Evolutionary conservation across 257 asterid species (phyloP), one percentile per base, ranked within the genome.

Genomic region (Thymus mandschuricus): DNA sequence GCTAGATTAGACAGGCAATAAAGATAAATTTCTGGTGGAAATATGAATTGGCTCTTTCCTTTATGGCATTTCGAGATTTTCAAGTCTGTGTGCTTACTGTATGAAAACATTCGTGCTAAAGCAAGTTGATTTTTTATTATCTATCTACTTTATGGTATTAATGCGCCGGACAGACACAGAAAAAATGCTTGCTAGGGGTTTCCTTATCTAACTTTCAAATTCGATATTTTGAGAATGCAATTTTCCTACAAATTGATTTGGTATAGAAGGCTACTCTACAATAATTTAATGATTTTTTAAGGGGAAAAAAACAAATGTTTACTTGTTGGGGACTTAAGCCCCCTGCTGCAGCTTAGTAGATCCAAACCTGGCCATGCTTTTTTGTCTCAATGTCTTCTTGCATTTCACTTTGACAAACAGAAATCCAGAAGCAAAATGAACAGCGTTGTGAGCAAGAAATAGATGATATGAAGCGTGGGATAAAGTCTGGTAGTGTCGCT

Each of bases 401-500:
- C 49, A 2, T 10, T 75, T 76, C 61, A 34, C 27, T 27, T 34
- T 74, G 44, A 21, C 21, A 76, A 80, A 69, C 84, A 93, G 98
- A 83, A 81, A 88, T 88, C 76, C 97, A 92, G 71, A 81, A 87
- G 55, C 97, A 89, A 79, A 92, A 88, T 79, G 99, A 95, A 62
- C 96, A 86, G 72, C 95, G 85, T 6, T 95, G 97, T 72, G 91
- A 88, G 76, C 91, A 82, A 78, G 99, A 95, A 82, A 80, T 92
- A 62, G 98, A 87, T 74, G 96, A 89, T 82, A 82, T 95, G 87
- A 89, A 86, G 83, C 86, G 90, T 27, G 86, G 87, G 46, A 86
- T 88, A 28, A 89, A 88, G 82, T 84, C 92, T 63, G 97, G 96
- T 62, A 88, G 77, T 78, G 71, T 86, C 78, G 77, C 89, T 29